phyloP scores from a whole-genome alignment of 2,329 filamentous ascomycete genomes.

The Trichoderma atrobrunneum region DNA sequence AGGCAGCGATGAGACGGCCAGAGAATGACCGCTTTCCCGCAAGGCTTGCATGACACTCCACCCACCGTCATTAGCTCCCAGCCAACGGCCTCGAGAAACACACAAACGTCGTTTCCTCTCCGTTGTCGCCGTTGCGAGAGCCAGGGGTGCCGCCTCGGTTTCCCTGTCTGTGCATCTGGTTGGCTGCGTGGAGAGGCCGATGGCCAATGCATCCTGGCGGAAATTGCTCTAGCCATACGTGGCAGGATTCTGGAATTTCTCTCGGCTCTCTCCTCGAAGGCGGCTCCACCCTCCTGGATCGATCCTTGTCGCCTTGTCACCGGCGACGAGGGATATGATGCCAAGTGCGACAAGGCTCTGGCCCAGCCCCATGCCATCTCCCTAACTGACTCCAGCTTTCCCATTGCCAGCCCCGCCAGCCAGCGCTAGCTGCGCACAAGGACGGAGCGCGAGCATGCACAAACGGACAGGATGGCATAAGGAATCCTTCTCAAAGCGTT shows the following conservation, averaged over 20 bases:
- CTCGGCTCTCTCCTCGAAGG: constrained; percentile 11
- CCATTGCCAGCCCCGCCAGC: background rate
- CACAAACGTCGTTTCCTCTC: constrained; percentile 17
- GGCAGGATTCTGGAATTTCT: constrained; percentile 39
- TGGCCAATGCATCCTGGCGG: constrained; percentile 27
- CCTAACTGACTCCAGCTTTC: constrained; percentile 16
- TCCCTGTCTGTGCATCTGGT: constrained; percentile 23
- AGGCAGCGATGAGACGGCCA: constrained; percentile 14
- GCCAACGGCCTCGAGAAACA: constrained; percentile 6
- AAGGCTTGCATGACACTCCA: constrained; percentile 13
- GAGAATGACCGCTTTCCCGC: constrained; percentile 6
- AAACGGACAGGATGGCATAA: background rate
- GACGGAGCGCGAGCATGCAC: constrained; percentile 2
- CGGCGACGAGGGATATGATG: background rate
- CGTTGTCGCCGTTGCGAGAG: constrained; percentile 15
- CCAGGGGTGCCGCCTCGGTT: constrained; percentile 13
- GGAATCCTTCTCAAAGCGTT: constrained; percentile 19
- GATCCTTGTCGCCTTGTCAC: constrained; percentile 13
- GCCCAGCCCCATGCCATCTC: constrained; percentile 12
- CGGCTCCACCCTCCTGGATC: constrained; percentile 3
- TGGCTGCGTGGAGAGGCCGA: constrained; percentile 28
- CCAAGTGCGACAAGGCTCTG: constrained; percentile 8
- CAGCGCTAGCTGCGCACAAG: constrained; percentile 1
- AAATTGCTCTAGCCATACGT: constrained; percentile 29
- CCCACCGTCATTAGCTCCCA: background rate